Percentiles rank a stretch among this genome's conserved stretches.
These are phyloP conservation scores for Neocallimastix lanati DNA, from an alignment of 192 early-diverging fungal species.

Conservation along the genomic window DNA sequence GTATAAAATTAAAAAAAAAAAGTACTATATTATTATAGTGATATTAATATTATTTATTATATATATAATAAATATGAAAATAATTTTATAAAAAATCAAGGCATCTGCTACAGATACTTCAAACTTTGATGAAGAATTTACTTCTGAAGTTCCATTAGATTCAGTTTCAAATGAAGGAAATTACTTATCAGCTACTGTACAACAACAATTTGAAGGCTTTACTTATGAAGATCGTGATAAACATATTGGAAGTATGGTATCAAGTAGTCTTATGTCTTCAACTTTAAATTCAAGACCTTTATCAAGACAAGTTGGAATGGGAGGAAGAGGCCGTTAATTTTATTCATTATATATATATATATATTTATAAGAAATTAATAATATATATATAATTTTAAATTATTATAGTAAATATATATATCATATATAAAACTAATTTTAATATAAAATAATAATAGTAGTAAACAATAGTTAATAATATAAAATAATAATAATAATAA, in stretches of 20 bases:
- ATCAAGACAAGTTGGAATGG: neutral
- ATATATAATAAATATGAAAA: too few species aligned
- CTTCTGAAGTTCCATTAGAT: conserved; percentile 78
- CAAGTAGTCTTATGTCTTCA: neutral
- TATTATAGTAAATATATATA: too few species aligned
- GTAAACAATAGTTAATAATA: too few species aligned
- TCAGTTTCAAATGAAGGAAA: conserved; percentile 55
- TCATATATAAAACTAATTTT: too few species aligned
- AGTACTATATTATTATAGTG: too few species aligned
- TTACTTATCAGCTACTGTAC: conserved; percentile 71
- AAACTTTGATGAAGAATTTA: conserved; percentile 98
- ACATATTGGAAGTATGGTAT: neutral
- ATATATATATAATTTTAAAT: too few species aligned
- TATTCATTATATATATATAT: too few species aligned
- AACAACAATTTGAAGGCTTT: conserved; percentile 89
- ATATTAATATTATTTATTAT: too few species aligned
- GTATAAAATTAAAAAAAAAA: neutral
- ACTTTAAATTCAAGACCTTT: neutral
- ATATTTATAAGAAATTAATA: too few species aligned
- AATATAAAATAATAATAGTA: too few species aligned
- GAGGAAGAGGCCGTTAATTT: neutral
- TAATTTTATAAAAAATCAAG: too few species aligned
- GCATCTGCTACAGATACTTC: conserved; percentile 72
- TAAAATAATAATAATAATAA: too few species aligned
- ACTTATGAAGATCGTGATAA: neutral